A percentile compares a stretch with the other conserved stretches of the same genome.
Conservation (phyloP, 176 grass and related monocot genomes). For the Chrysopogon serrulatus region DNA sequence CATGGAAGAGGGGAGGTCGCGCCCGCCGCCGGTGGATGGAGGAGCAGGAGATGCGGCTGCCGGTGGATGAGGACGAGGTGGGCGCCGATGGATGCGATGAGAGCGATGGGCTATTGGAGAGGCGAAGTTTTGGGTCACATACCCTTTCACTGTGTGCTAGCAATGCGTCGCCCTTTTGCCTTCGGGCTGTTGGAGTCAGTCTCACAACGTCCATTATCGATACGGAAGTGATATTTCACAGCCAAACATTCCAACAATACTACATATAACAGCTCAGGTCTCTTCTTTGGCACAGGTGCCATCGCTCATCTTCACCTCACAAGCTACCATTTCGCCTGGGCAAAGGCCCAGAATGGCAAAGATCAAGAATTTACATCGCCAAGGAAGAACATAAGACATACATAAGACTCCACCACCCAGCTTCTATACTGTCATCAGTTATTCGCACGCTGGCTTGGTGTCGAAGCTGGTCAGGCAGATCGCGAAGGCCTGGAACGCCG, state of each 20-base stretch:
- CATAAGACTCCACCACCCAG: background rate
- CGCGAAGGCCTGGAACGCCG: constrained; percentile 86
- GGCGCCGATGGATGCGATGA: no score
- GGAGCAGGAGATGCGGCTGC: no score
- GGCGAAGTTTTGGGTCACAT: no score
- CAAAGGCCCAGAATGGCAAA: background rate
- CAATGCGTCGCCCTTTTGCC: no score
- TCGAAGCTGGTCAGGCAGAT: constrained; percentile 99
- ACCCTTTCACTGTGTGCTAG: no score
- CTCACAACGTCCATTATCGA: constrained; percentile 11
- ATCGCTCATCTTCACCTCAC: background rate
- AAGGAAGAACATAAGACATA: constrained; percentile 1
- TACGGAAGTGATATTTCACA: constrained; percentile 18
- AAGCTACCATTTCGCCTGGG: constrained; percentile 7
- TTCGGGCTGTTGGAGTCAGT: no score
- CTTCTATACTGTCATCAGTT: background rate
- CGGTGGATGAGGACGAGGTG: no score
- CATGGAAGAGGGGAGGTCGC: no score
- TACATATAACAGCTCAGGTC: constrained; percentile 31
- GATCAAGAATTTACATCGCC: constrained; percentile 29
- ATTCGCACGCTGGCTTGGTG: constrained; percentile 96
- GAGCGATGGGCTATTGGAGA: no score
- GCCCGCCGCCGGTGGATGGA: no score
- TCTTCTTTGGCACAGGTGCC: background rate
- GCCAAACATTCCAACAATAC: constrained; percentile 26